Conservation (phyloP, 441 rosid genomes). For the Dalechampia spathulata region DNA sequence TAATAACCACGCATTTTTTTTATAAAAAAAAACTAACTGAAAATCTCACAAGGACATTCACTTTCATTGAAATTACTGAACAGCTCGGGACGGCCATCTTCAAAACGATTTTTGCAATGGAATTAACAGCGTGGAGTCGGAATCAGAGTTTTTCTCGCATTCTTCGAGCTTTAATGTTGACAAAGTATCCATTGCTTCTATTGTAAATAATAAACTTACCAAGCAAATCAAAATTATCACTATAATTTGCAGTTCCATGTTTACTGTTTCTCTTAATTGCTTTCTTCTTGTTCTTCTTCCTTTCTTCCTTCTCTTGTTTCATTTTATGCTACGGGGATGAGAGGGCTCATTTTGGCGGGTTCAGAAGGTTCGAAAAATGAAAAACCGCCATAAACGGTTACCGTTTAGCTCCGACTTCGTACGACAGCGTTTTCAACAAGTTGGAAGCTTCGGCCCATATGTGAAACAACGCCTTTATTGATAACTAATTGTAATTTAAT, state of each 20-base stretch:
- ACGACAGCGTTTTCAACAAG: too few relatives aligned
- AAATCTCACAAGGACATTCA: neutral
- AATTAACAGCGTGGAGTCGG: constrained; percentile 50
- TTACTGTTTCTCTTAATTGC: too few relatives aligned
- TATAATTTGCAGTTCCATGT: neutral
- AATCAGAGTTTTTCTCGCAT: constrained; percentile 55
- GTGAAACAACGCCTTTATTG: too few relatives aligned
- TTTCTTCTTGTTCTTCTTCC: too few relatives aligned
- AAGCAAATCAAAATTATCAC: constrained; percentile 1
- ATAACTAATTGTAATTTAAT: too few relatives aligned
- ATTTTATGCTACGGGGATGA: neutral
- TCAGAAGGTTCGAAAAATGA: neutral
- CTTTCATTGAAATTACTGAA: constrained; percentile 35
- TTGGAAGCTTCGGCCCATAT: too few relatives aligned
- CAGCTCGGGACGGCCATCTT: constrained; percentile 95
- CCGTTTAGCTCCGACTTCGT: too few relatives aligned
- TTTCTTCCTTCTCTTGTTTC: too few relatives aligned
- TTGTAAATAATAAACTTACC: neutral
- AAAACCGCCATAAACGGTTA: constrained; percentile 24
- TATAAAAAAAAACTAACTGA: too few relatives aligned
- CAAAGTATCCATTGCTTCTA: constrained; percentile 45
- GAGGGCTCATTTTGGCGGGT: constrained; percentile 12
- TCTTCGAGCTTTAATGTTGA: constrained; percentile 81
- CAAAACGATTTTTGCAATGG: constrained; percentile 65
- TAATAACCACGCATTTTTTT: too few relatives aligned